phyloP scores from a whole-genome alignment of 108 stramenopile species.

The Epithemia pelagica region DNA sequence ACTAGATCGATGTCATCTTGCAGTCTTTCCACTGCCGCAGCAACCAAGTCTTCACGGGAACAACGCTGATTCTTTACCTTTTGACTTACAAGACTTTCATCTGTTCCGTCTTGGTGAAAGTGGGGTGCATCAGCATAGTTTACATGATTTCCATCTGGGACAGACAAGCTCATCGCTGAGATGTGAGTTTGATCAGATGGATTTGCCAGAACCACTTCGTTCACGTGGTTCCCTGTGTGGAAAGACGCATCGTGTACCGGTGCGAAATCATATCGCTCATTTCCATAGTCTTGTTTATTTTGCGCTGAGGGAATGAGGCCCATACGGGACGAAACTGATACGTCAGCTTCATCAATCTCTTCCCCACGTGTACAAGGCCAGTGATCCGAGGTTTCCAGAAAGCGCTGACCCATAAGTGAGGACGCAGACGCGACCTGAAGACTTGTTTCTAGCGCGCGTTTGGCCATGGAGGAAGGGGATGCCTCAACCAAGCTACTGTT shows the following conservation, averaged over 20 bases:
- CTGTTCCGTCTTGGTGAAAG: neutral
- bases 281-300: neutral
- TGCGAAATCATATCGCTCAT: neutral
- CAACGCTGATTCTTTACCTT: slow-evolving; percentile 18
- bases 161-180: neutral
- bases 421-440: neutral
- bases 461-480: slow-evolving; percentile 3
- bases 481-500: neutral
- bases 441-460: neutral
- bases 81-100: neutral
- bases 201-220: neutral
- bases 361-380: neutral
- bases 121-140: neutral
- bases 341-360: neutral
- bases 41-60: slow-evolving; percentile 31
- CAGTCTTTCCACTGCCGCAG: slow-evolving; percentile 26
- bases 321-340: neutral
- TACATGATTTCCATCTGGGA: neutral
- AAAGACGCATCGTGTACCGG: neutral
- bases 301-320: neutral
- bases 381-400: neutral
- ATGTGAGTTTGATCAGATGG: slow-evolving; percentile 2
- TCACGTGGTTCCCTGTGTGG: neutral
- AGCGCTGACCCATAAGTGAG: neutral
- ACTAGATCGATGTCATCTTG: slow-evolving; percentile 30